Percentiles rank a stretch among this genome's conserved stretches.
Conservation (phyloP, 768 basidiomycete genomes). For the Tricholoma matsutake region DNA sequence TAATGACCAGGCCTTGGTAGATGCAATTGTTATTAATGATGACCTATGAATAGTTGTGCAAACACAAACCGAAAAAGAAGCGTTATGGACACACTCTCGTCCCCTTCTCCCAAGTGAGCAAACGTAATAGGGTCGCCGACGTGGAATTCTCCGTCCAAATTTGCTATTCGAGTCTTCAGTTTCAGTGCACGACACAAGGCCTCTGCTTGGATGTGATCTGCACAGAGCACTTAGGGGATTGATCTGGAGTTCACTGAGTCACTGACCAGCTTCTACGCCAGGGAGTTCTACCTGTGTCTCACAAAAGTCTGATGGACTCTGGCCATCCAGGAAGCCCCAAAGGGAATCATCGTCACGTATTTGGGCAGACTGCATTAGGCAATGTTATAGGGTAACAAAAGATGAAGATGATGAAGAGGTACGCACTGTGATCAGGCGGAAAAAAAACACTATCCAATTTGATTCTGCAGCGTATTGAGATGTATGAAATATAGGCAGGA, state of each 20-base stretch:
- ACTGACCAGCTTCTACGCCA: slow-evolving; percentile 71
- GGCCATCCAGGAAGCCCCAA: slow-evolving; percentile 61
- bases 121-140: not conserved
- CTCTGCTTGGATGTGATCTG: slow-evolving; percentile 80
- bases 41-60: not conserved
- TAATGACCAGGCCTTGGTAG: slow-evolving; percentile 77
- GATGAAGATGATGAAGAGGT: not conserved
- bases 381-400: slow-evolving; percentile 32
- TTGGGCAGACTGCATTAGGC: slow-evolving; percentile 72
- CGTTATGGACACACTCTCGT: not conserved
- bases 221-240: slow-evolving; percentile 14
- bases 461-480: slow-evolving; percentile 39
- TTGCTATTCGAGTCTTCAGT: slow-evolving; percentile 37
- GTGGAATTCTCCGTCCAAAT: slow-evolving; percentile 1
- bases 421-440: slow-evolving; percentile 71
- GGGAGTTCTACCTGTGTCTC: slow-evolving; percentile 71
- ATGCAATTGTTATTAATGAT: not conserved
- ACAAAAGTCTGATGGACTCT: slow-evolving; percentile 65
- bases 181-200: slow-evolving; percentile 69
- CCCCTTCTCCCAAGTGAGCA: not conserved
- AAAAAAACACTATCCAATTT: slow-evolving; percentile 73
- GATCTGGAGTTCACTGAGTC: not conserved
- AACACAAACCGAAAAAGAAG: not conserved
- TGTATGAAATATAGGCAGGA: not conserved
- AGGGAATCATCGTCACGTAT: slow-evolving; percentile 69